Conservation (phyloP, 2,329 filamentous ascomycete genomes). For the Dryadomyces quercus-mongolicae region DNA sequence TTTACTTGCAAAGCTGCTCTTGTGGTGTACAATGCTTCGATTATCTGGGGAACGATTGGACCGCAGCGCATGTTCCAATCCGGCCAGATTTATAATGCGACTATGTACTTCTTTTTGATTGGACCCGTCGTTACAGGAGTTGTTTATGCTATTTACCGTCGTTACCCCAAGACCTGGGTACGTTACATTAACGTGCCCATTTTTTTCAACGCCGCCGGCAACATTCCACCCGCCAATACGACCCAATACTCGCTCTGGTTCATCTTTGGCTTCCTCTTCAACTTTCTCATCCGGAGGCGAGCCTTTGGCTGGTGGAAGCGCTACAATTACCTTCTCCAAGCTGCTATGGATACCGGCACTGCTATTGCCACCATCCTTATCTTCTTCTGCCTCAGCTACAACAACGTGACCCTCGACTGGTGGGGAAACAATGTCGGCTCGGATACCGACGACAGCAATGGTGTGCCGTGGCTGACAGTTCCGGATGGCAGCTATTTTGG, state of each 20-base stretch:
- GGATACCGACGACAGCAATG: slow-evolving; percentile 5
- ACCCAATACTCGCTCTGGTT: slow-evolving; percentile 12
- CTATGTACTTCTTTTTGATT: slow-evolving; percentile 37
- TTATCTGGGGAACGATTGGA: slow-evolving; percentile 43
- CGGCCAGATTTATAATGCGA: slow-evolving; percentile 34
- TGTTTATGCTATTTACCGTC: slow-evolving; percentile 4
- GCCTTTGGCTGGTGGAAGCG: slow-evolving; percentile 30
- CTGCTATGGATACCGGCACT: slow-evolving; percentile 25
- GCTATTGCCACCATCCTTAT: slow-evolving; percentile 42
- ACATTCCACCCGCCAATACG: slow-evolving; percentile 9
- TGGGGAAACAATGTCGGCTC: slow-evolving; percentile 30
- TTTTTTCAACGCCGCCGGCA: slow-evolving; percentile 8
- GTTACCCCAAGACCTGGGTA: slow-evolving; percentile 7
- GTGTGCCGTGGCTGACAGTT: slow-evolving; percentile 5
- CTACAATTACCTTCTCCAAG: slow-evolving; percentile 8
- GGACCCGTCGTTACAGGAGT: slow-evolving; percentile 18
- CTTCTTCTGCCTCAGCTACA: slow-evolving; percentile 32
- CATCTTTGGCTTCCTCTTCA: slow-evolving; percentile 40
- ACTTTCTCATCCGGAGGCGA: slow-evolving; percentile 46
- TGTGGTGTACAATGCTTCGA: slow-evolving; percentile 43
- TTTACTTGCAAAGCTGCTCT: slow-evolving; percentile 40
- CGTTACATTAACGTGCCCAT: slow-evolving; percentile 8
- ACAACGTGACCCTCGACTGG: slow-evolving; percentile 29
- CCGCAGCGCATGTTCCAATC: slow-evolving; percentile 37
- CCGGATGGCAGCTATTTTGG: slow-evolving; percentile 4